phyloP scores from a whole-genome alignment of 2,329 filamentous ascomycete genomes.

The Clarireedia homoeocarpa region DNA sequence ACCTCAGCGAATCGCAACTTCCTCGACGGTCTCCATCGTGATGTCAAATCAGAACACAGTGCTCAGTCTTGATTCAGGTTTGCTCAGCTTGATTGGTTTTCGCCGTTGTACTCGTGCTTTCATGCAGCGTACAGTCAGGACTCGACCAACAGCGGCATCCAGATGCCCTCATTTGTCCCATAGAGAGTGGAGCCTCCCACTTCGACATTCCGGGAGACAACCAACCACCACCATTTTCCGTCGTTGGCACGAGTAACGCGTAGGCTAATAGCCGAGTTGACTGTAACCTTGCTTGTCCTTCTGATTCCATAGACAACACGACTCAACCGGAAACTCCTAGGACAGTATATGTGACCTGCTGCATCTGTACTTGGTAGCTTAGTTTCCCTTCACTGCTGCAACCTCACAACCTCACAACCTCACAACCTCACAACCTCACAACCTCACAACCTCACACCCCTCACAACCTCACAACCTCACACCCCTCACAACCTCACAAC shows the following conservation, averaged over 20 bases:
- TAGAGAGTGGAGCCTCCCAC: background rate
- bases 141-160: background rate
- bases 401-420: too few species aligned
- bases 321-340: too few species aligned
- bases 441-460: too few species aligned
- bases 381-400: too few species aligned
- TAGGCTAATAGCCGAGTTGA: background rate
- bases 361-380: too few species aligned
- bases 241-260: background rate
- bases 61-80: background rate
- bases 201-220: background rate
- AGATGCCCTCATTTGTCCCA: background rate
- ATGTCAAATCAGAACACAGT: too few species aligned
- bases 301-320: background rate
- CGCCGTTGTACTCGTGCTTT: background rate
- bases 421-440: too few species aligned
- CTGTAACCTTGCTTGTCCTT: background rate
- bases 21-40: too few species aligned
- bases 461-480: too few species aligned
- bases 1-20: too few species aligned
- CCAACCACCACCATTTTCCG: background rate
- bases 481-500: too few species aligned
- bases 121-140: background rate
- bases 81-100: background rate
- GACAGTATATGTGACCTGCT: too few species aligned